Conservation (phyloP, 768 basidiomycete genomes). For the Boletus sp. region DNA sequence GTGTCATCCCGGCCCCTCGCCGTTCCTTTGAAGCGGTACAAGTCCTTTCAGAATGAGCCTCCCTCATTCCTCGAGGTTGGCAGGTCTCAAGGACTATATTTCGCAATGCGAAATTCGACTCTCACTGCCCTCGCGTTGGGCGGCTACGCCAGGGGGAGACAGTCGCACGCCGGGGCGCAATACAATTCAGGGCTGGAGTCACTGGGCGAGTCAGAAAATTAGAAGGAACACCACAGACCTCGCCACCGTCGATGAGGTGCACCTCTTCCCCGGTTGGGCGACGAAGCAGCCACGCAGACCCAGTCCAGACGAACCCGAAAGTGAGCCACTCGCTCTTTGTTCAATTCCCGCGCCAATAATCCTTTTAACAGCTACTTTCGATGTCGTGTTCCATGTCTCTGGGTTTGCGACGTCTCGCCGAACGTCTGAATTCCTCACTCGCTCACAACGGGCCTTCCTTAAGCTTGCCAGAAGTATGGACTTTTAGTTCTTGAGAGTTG, state of each 20-base stretch:
- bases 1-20: neutral
- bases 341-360: neutral
- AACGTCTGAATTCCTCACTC: slow-evolving; percentile 56
- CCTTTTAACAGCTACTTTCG: slow-evolving; percentile 48
- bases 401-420: slow-evolving; percentile 69
- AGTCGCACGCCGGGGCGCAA: slow-evolving; percentile 19
- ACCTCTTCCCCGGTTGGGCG: slow-evolving; percentile 83
- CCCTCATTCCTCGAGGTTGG: slow-evolving; percentile 32
- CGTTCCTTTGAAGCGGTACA: slow-evolving; percentile 1
- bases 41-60: slow-evolving; percentile 21
- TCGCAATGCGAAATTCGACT: slow-evolving; percentile 40
- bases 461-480: slow-evolving; percentile 68
- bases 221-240: slow-evolving; percentile 26
- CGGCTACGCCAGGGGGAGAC: slow-evolving; percentile 19
- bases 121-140: slow-evolving; percentile 18
- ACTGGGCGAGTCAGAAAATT: slow-evolving; percentile 64
- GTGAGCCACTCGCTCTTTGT: slow-evolving; percentile 9
- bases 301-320: slow-evolving; percentile 23
- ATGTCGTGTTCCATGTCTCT: slow-evolving; percentile 70
- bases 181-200: slow-evolving; percentile 47
- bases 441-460: slow-evolving; percentile 75
- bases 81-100: slow-evolving; percentile 49
- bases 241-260: slow-evolving; percentile 43
- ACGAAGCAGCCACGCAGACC: slow-evolving; percentile 43
- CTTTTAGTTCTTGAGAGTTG: neutral